phyloP scores from a whole-genome alignment of 2,329 filamentous ascomycete genomes.

The Septoria petroselini region DNA sequence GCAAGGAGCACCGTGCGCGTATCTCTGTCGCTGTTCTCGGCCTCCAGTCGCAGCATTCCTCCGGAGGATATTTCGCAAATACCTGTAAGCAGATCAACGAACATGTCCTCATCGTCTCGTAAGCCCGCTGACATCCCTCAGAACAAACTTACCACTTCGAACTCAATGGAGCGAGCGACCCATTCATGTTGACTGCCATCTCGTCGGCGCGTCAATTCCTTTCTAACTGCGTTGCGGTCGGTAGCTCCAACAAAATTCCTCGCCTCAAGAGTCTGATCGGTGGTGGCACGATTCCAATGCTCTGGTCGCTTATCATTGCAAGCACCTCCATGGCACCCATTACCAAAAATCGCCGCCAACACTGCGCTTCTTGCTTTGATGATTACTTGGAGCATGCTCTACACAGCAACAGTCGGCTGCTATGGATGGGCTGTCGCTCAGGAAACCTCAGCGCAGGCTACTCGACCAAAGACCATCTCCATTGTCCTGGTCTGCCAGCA shows the following conservation, averaged over 20 bases:
- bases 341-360: conserved; percentile 26
- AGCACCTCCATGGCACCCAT: conserved; percentile 26
- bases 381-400: conserved; percentile 33
- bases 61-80: conserved; percentile 24
- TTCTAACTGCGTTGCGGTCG: conserved; percentile 28
- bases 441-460: conserved; percentile 29
- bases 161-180: conserved; percentile 28
- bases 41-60: conserved; percentile 30
- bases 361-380: conserved; percentile 30
- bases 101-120: too few species aligned
- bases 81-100: background rate
- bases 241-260: conserved; percentile 26
- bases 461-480: conserved; percentile 30
- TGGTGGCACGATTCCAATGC: conserved; percentile 27
- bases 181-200: conserved; percentile 28
- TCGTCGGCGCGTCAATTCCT: conserved; percentile 28
- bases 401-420: conserved; percentile 30
- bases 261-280: conserved; percentile 29
- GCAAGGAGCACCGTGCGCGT: conserved; percentile 29
- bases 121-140: too few species aligned
- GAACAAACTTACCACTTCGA: conserved; percentile 30
- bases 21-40: conserved; percentile 31
- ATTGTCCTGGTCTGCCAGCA: conserved; percentile 35
- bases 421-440: conserved; percentile 32
- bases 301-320: conserved; percentile 30